Conservation (phyloP, 768 basidiomycete species). For the Lyophyllum shimeji region DNA sequence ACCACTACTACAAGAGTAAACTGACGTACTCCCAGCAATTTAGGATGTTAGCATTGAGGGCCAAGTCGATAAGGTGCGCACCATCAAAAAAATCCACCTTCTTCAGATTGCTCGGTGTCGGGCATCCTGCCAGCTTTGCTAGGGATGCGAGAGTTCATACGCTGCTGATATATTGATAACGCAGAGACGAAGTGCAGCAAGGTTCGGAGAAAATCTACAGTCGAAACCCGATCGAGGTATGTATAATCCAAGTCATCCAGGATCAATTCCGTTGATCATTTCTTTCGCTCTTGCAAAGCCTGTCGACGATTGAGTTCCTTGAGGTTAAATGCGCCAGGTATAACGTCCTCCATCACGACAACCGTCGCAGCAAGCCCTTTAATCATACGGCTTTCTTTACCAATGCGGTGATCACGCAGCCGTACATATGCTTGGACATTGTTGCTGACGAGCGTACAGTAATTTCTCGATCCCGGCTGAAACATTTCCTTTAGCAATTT, state of each 20-base stretch:
- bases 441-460: slow-evolving; percentile 11
- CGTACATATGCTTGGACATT: slow-evolving; percentile 18
- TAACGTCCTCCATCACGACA: slow-evolving; percentile 17
- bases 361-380: slow-evolving; percentile 19
- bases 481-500: background rate
- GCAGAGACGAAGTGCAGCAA: slow-evolving; percentile 12
- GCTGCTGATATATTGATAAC: slow-evolving; percentile 9
- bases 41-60: slow-evolving; percentile 20
- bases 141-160: slow-evolving; percentile 13
- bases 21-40: slow-evolving; percentile 22
- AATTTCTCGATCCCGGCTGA: background rate
- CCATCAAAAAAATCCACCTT: slow-evolving; percentile 26
- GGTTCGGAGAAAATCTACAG: slow-evolving; percentile 11
- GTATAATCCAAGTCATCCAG: slow-evolving; percentile 13
- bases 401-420: slow-evolving; percentile 15
- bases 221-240: slow-evolving; percentile 15
- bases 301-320: slow-evolving; percentile 10
- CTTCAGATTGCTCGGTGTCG: slow-evolving; percentile 20
- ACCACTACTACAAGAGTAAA: background rate
- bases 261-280: slow-evolving; percentile 13
- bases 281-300: slow-evolving; percentile 12
- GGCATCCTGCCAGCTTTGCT: slow-evolving; percentile 17
- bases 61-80: slow-evolving; percentile 17
- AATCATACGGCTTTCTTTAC: slow-evolving; percentile 18
- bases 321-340: slow-evolving; percentile 19